Percentiles rank a stretch among this genome's conserved stretches.
Evolutionary conservation across 2,329 filamentous ascomycete genomes (phyloP).

Genomic region (Colletotrichum lupini): DNA sequence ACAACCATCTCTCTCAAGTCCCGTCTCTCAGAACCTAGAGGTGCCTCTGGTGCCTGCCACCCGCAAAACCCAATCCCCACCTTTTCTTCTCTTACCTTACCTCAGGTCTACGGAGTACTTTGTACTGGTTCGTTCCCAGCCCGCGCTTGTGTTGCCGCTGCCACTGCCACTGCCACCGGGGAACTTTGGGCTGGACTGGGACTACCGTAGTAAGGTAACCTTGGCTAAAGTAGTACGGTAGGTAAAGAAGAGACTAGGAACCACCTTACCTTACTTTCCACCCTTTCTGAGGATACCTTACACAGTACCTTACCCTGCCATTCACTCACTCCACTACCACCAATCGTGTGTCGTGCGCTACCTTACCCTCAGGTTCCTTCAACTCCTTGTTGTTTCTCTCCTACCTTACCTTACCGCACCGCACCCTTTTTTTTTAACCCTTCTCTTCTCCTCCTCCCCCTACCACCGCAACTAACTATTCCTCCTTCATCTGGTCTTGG

Average conservation of each 20-base stretch:
- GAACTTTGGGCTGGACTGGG: constrained; percentile 7
- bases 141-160: background rate
- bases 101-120: no score
- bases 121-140: background rate
- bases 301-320: background rate
- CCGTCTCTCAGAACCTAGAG: no score
- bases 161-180: constrained; percentile 3
- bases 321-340: constrained; percentile 20
- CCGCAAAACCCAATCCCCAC: background rate
- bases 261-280: background rate
- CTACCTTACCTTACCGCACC: background rate
- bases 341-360: constrained; percentile 13
- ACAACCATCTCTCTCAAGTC: background rate
- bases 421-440: background rate
- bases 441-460: background rate
- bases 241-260: background rate
- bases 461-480: background rate
- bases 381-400: constrained; percentile 7
- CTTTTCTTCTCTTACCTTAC: background rate
- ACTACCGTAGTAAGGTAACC: background rate
- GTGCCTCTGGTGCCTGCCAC: background rate
- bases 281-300: background rate
- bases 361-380: background rate
- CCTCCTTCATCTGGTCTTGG: constrained; percentile 26
- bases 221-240: background rate